Percentiles rank a stretch among this genome's conserved stretches.
Evolutionary conservation across 106 monocot genomes (phyloP).

Genomic region (Acanthochlamys bracteata): DNA sequence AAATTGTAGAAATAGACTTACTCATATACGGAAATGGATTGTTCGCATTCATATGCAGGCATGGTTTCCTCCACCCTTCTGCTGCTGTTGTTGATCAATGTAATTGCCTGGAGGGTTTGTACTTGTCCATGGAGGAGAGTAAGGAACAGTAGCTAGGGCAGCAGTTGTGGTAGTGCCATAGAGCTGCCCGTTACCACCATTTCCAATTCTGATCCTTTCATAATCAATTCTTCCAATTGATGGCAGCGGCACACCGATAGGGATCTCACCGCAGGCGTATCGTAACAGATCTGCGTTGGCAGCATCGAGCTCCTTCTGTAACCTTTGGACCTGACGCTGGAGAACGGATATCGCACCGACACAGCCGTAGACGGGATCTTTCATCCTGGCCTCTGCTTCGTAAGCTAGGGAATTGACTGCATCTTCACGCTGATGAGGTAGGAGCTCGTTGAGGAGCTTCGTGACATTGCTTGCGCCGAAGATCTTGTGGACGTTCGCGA

Average conservation of each 20-base stretch:
- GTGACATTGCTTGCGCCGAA: slow-evolving; percentile 63
- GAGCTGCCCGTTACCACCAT: neutral
- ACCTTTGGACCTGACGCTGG: slow-evolving; percentile 37
- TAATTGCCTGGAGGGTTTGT: neutral
- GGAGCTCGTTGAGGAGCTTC: slow-evolving; percentile 53
- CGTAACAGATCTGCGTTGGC: slow-evolving; percentile 45
- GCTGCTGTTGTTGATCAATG: slow-evolving; percentile 2
- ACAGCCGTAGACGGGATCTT: slow-evolving; percentile 61
- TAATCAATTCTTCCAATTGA: neutral
- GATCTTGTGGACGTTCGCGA: slow-evolving; percentile 58
- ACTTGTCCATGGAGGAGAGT: slow-evolving; percentile 6
- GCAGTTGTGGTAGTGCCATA: neutral
- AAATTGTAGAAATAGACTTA: too few species aligned
- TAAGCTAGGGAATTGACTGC: slow-evolving; percentile 64
- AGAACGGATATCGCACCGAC: slow-evolving; percentile 57
- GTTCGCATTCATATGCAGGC: too few species aligned
- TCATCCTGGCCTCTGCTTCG: slow-evolving; percentile 51
- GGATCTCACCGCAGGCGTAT: slow-evolving; percentile 22
- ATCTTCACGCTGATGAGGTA: slow-evolving; percentile 54
- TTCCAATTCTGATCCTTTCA: slow-evolving; percentile 2
- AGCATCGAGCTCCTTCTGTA: slow-evolving; percentile 45
- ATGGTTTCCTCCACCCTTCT: slow-evolving; percentile 13
- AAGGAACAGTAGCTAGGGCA: neutral
- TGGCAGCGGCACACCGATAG: neutral
- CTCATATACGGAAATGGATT: too few species aligned